These are phyloP conservation scores for Candida rishiriensis DNA, from an alignment of 805 yeast genomes.

Conservation along the genomic window DNA sequence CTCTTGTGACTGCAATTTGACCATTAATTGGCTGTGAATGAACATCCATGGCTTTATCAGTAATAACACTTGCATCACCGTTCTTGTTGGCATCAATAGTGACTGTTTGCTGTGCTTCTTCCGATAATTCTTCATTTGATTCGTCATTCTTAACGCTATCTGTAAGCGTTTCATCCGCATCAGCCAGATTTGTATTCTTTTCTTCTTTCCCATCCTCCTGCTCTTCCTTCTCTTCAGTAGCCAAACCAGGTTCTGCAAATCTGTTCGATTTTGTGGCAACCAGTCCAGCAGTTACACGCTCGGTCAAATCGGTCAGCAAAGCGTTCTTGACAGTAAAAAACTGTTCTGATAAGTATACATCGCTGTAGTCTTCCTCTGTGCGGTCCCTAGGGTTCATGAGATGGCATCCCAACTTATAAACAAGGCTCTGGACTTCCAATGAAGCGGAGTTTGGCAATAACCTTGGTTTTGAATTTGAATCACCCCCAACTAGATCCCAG, in stretches of 20 bases:
- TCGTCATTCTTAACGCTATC: too few relatives aligned
- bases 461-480: neutral
- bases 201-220: too few relatives aligned
- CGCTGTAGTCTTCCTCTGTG: slow-evolving; percentile 23
- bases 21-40: too few relatives aligned
- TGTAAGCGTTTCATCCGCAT: too few relatives aligned
- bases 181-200: too few relatives aligned
- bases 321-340: slow-evolving; percentile 12
- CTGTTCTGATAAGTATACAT: slow-evolving; percentile 20
- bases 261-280: neutral
- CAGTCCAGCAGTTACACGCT: neutral
- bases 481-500: slow-evolving; percentile 14
- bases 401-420: slow-evolving; percentile 16
- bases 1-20: too few relatives aligned
- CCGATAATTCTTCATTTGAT: too few relatives aligned
- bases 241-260: neutral
- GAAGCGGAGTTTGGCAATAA: slow-evolving; percentile 21
- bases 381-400: slow-evolving; percentile 10
- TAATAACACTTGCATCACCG: neutral
- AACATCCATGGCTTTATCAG: neutral
- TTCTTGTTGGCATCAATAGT: neutral
- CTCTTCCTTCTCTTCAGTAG: too few relatives aligned
- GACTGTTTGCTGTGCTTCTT: too few relatives aligned
- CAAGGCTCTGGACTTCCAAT: slow-evolving; percentile 16
- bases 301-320: slow-evolving; percentile 13